Conservation (phyloP, 2,329 filamentous ascomycete genomes). For the Diaporthe velutina region DNA sequence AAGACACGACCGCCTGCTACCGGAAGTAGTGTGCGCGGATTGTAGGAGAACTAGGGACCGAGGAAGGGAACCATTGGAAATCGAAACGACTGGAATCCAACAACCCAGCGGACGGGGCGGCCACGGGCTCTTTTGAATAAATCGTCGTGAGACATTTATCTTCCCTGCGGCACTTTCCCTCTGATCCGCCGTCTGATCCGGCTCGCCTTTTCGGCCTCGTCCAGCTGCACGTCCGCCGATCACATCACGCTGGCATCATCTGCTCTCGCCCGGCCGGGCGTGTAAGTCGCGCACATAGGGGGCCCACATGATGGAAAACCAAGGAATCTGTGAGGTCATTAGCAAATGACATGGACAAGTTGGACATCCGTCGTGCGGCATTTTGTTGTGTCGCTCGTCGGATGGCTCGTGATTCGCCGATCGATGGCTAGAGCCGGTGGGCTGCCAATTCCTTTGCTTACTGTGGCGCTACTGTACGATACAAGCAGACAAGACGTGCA, state of each 20-base stretch:
- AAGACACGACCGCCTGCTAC: slow-evolving; percentile 19
- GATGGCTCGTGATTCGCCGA: slow-evolving; percentile 5
- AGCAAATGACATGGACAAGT: slow-evolving; percentile 8
- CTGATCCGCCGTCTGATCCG: slow-evolving; percentile 10
- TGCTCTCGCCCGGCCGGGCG: background rate
- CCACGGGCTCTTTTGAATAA: background rate
- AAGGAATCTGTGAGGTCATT: slow-evolving; percentile 18
- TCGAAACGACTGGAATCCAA: background rate
- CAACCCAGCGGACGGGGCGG: background rate
- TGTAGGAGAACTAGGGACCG: slow-evolving; percentile 31
- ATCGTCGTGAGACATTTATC: slow-evolving; percentile 11
- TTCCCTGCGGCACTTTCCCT: background rate
- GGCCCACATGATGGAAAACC: slow-evolving; percentile 13
- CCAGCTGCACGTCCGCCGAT: background rate
- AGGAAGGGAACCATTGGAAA: slow-evolving; percentile 11
- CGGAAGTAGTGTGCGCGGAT: slow-evolving; percentile 19
- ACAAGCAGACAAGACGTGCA: background rate
- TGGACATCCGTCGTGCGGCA: slow-evolving; percentile 11
- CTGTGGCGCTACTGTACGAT: slow-evolving; percentile 21
- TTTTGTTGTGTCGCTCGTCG: slow-evolving; percentile 1
- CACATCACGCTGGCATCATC: slow-evolving; percentile 23
- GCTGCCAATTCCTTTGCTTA: slow-evolving; percentile 15
- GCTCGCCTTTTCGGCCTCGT: slow-evolving; percentile 21
- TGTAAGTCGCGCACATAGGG: slow-evolving; percentile 15
- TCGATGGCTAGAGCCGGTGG: background rate